Base-by-base conservation (phyloP, 805 yeast species). In the Hanseniaspora mollemarum region DNA sequence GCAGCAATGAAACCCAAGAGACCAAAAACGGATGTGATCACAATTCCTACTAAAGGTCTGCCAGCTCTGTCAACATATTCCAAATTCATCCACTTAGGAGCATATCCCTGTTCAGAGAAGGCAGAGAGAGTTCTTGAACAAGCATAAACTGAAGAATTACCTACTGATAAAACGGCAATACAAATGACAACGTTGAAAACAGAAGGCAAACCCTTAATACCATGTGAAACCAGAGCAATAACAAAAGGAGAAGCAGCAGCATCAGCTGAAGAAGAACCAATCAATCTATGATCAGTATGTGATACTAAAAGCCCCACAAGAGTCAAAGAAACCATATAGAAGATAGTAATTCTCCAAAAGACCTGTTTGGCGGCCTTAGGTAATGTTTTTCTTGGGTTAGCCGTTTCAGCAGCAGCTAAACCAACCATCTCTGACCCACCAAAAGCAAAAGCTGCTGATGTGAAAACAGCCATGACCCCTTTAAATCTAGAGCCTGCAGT, bases 201-300 rank as follows among this genome's bases (percentile, higher is more conserved):
- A 39, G 76, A 71, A 21, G 85, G 85, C 48, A 80, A 65, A 36
- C 80, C 87, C 26, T 63, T 67, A 55, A 80, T 78, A 54, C 85
- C 84, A 24, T 82, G 83, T 43, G 72, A 70, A 35, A 63, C 68
- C 51, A 81, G 75, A 28, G 90, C 84, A 65, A 83, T 77, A 51
- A 83, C 90, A 58, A 83, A 83, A 12, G 92, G 90, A 15, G 88
- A 82, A 15, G 87, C 83, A 15, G 79, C 67, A 43, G 81, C 82
- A 56, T 75, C 77, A 45, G 73, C 77, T 43, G 70, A 73, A 42
- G 73, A 62, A 25, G 75, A 68, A 53, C 76, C 75, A 51, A 74
- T 65, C 54, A 72, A 64, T 54, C 76, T 63, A 8, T 61, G 56
- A 51, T 72, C 72, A 42, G 61, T 64, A 50, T 68, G 69, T 32